Conservation (phyloP, 768 basidiomycete genomes). For the Tulasnella sp. region DNA sequence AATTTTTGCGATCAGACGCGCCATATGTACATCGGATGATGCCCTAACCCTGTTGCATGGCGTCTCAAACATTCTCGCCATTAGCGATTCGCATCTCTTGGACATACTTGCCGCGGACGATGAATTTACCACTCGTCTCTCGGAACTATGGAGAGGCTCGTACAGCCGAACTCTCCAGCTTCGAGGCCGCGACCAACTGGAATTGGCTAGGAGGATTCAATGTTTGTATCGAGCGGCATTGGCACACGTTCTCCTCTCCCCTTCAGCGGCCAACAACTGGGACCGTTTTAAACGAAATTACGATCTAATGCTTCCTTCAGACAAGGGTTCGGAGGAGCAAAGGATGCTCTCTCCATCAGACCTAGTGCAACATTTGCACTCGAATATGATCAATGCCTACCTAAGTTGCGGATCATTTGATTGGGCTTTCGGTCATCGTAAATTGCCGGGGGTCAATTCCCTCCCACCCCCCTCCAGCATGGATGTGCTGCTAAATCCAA, state of each 20-base stretch:
- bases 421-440: background rate
- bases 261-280: too few species aligned
- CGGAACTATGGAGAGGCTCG: background rate
- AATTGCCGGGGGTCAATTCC: background rate
- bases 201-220: background rate
- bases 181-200: background rate
- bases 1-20: background rate
- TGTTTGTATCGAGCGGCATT: background rate
- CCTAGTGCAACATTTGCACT: background rate
- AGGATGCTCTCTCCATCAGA: background rate
- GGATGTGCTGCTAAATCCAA: background rate
- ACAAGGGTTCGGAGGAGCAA: background rate
- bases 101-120: background rate
- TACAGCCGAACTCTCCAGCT: background rate
- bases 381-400: background rate
- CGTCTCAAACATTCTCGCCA: background rate
- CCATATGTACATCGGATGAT: background rate
- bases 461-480: background rate
- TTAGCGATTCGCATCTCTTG: background rate
- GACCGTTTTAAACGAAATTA: too few species aligned
- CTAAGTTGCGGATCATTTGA: background rate
- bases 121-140: background rate
- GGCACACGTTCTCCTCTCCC: background rate
- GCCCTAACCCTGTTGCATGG: background rate
- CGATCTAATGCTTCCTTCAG: too few species aligned